Evolutionary conservation across 305 asterid species (phyloP).

Genomic region (Fraxinus sp.): DNA sequence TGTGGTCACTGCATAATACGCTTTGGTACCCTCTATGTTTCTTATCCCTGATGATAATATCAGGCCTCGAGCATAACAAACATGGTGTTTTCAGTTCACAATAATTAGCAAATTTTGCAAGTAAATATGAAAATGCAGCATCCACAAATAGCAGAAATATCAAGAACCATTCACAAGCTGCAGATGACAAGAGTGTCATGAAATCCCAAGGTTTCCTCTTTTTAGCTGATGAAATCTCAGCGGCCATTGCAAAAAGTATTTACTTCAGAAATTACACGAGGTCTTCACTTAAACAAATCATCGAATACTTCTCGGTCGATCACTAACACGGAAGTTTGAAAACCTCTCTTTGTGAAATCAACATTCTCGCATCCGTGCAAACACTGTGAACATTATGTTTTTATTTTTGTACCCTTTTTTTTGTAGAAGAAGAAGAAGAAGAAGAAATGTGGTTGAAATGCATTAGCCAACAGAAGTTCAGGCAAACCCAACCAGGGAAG

Average conservation of each 20-base stretch:
- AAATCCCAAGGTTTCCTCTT: slow-evolving; percentile 41
- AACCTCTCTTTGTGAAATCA: slow-evolving; percentile 3
- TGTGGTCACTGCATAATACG: slow-evolving; percentile 55
- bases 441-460: not conserved
- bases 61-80: slow-evolving; percentile 63
- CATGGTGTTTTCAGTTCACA: slow-evolving; percentile 67
- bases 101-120: slow-evolving; percentile 54
- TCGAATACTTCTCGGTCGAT: slow-evolving; percentile 1
- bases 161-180: slow-evolving; percentile 86
- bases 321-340: not conserved
- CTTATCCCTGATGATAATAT: slow-evolving; percentile 41
- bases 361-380: not conserved
- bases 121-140: slow-evolving; percentile 53
- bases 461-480: not conserved
- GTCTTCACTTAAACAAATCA: slow-evolving; percentile 22
- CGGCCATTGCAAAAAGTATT: slow-evolving; percentile 40
- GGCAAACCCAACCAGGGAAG: not conserved
- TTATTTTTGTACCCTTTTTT: too few species aligned
- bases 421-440: too few species aligned
- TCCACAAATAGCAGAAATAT: slow-evolving; percentile 63
- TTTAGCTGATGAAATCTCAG: slow-evolving; percentile 42
- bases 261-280: slow-evolving; percentile 31
- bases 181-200: slow-evolving; percentile 59
- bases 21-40: slow-evolving; percentile 43
- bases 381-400: not conserved